Conservation (phyloP, 129 eudicot species). For the Centrapalus pauciflorus region DNA sequence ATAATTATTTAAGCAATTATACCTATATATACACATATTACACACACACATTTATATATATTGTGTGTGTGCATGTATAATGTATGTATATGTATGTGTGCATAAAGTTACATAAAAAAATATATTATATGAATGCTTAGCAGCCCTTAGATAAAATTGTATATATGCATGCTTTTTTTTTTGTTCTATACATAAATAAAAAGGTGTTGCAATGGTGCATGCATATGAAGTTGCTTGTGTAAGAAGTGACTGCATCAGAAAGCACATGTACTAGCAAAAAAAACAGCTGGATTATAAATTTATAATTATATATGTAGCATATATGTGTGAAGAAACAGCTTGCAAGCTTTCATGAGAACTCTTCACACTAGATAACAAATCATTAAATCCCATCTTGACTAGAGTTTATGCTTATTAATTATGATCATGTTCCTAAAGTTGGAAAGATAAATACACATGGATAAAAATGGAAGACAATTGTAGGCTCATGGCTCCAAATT, state of each 20-base stretch:
- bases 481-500: neutral
- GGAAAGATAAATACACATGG: neutral
- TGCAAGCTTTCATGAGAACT: neutral
- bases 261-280: neutral
- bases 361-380: neutral
- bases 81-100: neutral
- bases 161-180: too few relatives aligned
- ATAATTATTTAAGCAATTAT: too few relatives aligned
- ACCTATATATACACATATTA: too few relatives aligned
- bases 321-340: neutral
- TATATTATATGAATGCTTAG: too few relatives aligned
- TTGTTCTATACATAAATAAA: too few relatives aligned
- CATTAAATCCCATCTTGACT: neutral
- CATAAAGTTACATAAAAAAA: too few relatives aligned
- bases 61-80: too few relatives aligned
- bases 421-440: neutral
- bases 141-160: too few relatives aligned
- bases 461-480: neutral
- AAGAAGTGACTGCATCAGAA: neutral
- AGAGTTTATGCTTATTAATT: neutral
- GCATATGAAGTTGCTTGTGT: too few relatives aligned
- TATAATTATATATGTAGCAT: neutral
- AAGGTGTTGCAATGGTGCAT: too few relatives aligned
- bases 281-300: neutral
- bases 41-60: too few relatives aligned